A percentile compares a stretch with the other conserved stretches of the same genome.
Conservation (phyloP, 2,329 filamentous ascomycete genomes). For the Aspergillus latus region DNA sequence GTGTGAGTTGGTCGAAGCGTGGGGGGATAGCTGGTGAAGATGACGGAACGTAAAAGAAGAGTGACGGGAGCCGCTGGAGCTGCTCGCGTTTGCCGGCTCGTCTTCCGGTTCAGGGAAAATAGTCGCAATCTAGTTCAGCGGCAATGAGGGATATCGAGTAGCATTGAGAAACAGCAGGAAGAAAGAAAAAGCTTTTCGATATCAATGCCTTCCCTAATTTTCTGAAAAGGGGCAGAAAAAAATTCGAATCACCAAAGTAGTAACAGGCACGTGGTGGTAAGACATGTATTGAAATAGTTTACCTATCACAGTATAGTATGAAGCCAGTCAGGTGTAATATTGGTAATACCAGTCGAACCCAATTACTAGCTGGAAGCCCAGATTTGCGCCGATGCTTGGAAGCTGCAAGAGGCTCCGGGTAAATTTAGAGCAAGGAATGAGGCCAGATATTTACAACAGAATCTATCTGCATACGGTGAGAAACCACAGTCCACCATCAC, state of each 20-base stretch:
- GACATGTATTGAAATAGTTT: not conserved
- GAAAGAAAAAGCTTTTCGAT: no score
- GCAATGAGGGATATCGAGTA: not conserved
- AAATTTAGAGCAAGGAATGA: not conserved
- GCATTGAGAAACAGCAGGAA: no score
- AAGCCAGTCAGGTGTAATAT: not conserved
- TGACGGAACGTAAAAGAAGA: constrained; percentile 17
- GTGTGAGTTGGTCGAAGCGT: constrained; percentile 3
- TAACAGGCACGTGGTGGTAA: constrained; percentile 10
- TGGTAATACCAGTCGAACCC: not conserved
- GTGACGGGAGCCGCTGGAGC: constrained; percentile 14
- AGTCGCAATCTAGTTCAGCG: not conserved
- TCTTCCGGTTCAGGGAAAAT: constrained; percentile 5
- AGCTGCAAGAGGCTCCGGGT: not conserved
- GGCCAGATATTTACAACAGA: constrained; percentile 10
- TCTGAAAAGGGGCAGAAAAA: constrained; percentile 8
- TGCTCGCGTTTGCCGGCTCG: constrained; percentile 4
- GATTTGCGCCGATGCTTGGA: not conserved
- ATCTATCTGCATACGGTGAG: constrained; percentile 20
- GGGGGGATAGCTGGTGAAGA: constrained; percentile 7
- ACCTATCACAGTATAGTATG: not conserved
- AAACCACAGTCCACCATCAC: constrained; percentile 16
- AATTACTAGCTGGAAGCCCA: not conserved
- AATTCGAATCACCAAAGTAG: constrained; percentile 1
- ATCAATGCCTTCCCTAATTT: not conserved